Conservation (phyloP, 768 basidiomycete species). For the Cyclocybe aegerita region DNA sequence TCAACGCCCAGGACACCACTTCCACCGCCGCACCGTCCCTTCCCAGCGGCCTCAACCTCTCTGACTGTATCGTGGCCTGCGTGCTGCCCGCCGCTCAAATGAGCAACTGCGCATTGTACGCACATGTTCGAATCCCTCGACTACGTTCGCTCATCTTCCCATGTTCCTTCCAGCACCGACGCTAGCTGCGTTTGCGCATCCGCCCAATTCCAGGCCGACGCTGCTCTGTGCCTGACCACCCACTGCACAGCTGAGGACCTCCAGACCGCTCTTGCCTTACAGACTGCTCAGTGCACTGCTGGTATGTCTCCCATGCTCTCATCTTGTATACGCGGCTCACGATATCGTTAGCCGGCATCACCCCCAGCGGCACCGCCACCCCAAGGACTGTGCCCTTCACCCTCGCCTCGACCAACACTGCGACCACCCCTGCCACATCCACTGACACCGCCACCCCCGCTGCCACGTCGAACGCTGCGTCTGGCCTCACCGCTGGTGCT, state of each 20-base stretch:
- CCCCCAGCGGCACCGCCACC: slow-evolving; percentile 11
- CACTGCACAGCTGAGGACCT: slow-evolving; percentile 19
- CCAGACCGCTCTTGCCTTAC: slow-evolving; percentile 14
- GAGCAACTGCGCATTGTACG: slow-evolving; percentile 19
- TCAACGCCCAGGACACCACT: slow-evolving; percentile 9
- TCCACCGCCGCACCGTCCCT: slow-evolving; percentile 1
- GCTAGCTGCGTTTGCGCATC: slow-evolving; percentile 20
- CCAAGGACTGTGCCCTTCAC: slow-evolving; percentile 14
- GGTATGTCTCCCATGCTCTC: slow-evolving; percentile 8
- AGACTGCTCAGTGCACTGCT: slow-evolving; percentile 15
- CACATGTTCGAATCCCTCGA: not conserved
- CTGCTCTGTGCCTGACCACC: slow-evolving; percentile 14
- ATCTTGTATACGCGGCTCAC: not conserved
- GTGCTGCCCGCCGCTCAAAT: slow-evolving; percentile 14
- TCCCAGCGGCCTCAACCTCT: slow-evolving; percentile 12
- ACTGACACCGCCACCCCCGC: slow-evolving; percentile 1
- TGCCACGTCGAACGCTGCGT: slow-evolving; percentile 3
- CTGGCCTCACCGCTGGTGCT: slow-evolving; percentile 3
- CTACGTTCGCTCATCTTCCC: not conserved
- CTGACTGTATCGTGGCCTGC: slow-evolving; percentile 17
- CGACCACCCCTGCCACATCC: slow-evolving; percentile 4
- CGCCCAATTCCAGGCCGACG: slow-evolving; percentile 20
- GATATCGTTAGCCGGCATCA: slow-evolving; percentile 8
- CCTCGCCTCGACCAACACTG: slow-evolving; percentile 2
- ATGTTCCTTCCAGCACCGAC: slow-evolving; percentile 14